Conservation (phyloP, 2,329 filamentous ascomycete species). For the Aureobasidium sp. region DNA sequence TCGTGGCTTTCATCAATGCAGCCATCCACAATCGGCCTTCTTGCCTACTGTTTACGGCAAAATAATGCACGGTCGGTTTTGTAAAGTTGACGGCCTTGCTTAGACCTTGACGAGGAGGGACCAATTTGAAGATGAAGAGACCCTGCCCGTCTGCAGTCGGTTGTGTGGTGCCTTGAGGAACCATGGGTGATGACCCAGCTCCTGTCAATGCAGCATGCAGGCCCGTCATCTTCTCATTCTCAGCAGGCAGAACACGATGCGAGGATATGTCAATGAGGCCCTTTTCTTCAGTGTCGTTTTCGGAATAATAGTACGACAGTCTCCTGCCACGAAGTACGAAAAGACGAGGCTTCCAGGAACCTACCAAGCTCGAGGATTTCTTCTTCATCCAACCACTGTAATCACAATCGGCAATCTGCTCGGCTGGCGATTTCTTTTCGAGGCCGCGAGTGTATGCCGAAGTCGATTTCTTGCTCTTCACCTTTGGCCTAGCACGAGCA, state of each 20-base stretch:
- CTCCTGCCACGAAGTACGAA: slow-evolving; percentile 89
- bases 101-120: slow-evolving; percentile 79
- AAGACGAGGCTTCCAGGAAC: slow-evolving; percentile 94
- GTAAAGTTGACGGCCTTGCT: slow-evolving; percentile 94
- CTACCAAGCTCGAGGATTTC: slow-evolving; percentile 91
- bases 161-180: slow-evolving; percentile 46
- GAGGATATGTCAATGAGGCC: slow-evolving; percentile 96
- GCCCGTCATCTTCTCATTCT: slow-evolving; percentile 82
- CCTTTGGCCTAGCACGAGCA: slow-evolving; percentile 24
- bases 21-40: slow-evolving; percentile 96
- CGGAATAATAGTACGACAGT: slow-evolving; percentile 92
- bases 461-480: slow-evolving; percentile 75
- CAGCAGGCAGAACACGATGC: slow-evolving; percentile 89
- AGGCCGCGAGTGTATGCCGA: slow-evolving; percentile 88
- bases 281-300: slow-evolving; percentile 85
- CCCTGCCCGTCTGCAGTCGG: slow-evolving; percentile 33
- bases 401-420: slow-evolving; percentile 80
- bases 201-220: slow-evolving; percentile 89
- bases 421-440: slow-evolving; percentile 69
- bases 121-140: slow-evolving; percentile 97
- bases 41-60: slow-evolving; percentile 84
- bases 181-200: slow-evolving; percentile 58
- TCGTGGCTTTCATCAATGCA: slow-evolving; percentile 96
- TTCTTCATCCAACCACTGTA: slow-evolving; percentile 99
- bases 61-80: slow-evolving; percentile 94